phyloP scores from a whole-genome alignment of 1,139 yeast species.

The Tardiomyces digboiensis region DNA sequence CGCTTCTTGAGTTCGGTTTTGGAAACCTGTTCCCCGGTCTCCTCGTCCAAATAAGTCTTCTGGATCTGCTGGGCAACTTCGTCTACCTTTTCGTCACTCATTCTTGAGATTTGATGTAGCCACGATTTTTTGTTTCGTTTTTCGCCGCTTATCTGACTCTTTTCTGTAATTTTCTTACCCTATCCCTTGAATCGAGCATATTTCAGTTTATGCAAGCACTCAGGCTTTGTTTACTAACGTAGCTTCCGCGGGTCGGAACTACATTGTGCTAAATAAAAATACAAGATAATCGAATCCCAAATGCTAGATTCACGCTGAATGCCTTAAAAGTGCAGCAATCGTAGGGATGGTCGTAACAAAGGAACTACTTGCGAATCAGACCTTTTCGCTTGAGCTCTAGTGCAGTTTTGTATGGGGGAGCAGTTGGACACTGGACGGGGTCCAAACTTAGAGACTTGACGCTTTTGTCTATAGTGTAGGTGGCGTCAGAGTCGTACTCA shows the following conservation, averaged over 20 bases:
- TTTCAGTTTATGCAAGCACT: no score
- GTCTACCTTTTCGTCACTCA: constrained; percentile 25
- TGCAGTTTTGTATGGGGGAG: constrained; percentile 93
- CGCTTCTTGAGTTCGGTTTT: constrained; percentile 95
- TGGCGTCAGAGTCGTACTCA: constrained; percentile 90
- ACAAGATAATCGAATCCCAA: no score
- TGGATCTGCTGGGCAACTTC: constrained; percentile 70
- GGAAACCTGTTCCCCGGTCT: constrained; percentile 94
- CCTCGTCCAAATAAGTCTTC: constrained; percentile 86
- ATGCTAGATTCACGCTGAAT: no score
- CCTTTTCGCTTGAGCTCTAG: constrained; percentile 63
- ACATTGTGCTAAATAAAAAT: no score
- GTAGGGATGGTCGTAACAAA: no score
- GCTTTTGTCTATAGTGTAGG: constrained; percentile 54
- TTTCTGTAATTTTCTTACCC: neutral
- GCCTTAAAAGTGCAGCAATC: no score
- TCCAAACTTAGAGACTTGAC: constrained; percentile 42
- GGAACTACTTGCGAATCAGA: constrained; percentile 4
- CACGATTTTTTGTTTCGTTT: neutral
- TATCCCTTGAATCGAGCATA: neutral
- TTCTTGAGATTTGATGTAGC: constrained; percentile 1
- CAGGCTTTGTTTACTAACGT: no score
- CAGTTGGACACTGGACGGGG: constrained; percentile 92
- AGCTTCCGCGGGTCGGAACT: no score
- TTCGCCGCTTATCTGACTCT: neutral